Evolutionary conservation across 768 basidiomycete genomes (phyloP).

Genomic region (Cystobasidium tubakii): DNA sequence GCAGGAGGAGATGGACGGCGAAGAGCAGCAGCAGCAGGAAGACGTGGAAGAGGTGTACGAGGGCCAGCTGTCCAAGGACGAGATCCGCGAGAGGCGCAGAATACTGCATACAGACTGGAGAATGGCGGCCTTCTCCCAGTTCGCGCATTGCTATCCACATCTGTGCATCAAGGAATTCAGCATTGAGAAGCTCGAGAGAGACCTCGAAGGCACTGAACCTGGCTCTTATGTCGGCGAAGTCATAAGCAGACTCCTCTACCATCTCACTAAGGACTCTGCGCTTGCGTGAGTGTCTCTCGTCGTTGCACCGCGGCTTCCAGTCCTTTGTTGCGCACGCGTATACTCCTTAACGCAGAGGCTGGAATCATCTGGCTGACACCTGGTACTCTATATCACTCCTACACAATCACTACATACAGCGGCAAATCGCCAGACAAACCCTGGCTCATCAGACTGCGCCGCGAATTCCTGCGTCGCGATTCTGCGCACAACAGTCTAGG

Average conservation of each 20-base stretch:
- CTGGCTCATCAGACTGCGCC: conserved; percentile 29
- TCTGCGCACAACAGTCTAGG: conserved; percentile 28
- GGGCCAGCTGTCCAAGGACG: conserved; percentile 5
- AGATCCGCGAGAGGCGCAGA: conserved; percentile 1
- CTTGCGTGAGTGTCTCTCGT: conserved; percentile 17
- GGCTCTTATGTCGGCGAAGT: conserved; percentile 29
- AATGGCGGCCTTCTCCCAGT: conserved; percentile 34
- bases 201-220: conserved; percentile 29
- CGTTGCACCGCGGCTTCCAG: not conserved
- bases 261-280: conserved; percentile 25
- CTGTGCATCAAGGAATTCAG: conserved; percentile 31
- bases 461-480: conserved; percentile 25
- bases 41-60: not conserved
- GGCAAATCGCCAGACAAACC: conserved; percentile 29
- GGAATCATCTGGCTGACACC: not conserved
- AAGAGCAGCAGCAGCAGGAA: not conserved
- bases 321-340: not conserved
- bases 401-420: not conserved
- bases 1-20: not conserved
- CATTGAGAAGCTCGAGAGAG: conserved; percentile 31
- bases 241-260: conserved; percentile 25
- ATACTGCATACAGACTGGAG: conserved; percentile 29
- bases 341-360: no score
- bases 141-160: conserved; percentile 20
- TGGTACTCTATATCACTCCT: not conserved